These are phyloP conservation scores for Xylaria sp. DNA, from an alignment of 2,329 filamentous ascomycete species.

Conservation along the genomic window DNA sequence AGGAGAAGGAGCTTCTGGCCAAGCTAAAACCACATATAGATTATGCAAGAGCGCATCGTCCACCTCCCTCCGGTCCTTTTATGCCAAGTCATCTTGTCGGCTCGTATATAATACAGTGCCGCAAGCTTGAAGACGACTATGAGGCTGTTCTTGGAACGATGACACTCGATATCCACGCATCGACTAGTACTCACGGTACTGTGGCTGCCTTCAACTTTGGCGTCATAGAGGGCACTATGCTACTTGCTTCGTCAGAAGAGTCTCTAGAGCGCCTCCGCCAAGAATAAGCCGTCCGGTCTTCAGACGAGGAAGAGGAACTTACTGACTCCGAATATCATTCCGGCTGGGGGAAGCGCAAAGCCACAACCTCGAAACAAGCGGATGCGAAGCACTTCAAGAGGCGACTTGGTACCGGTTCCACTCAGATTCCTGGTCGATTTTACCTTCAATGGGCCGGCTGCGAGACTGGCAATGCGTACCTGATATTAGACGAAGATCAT, in stretches of 20 bases:
- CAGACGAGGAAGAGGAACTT: slow-evolving; percentile 17
- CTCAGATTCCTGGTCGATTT: slow-evolving; percentile 13
- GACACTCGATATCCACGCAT: slow-evolving; percentile 26
- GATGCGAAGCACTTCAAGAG: slow-evolving; percentile 17
- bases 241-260: slow-evolving; percentile 26
- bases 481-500: slow-evolving; percentile 27
- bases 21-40: slow-evolving; percentile 31
- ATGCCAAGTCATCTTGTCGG: slow-evolving; percentile 17
- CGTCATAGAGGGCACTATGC: slow-evolving; percentile 28
- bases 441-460: slow-evolving; percentile 32
- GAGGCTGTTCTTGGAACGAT: slow-evolving; percentile 10
- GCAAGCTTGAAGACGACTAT: slow-evolving; percentile 22
- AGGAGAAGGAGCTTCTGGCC: slow-evolving; percentile 25
- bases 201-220: slow-evolving; percentile 27
- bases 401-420: slow-evolving; percentile 13
- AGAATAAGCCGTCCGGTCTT: slow-evolving; percentile 16
- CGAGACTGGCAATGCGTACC: background rate
- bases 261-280: slow-evolving; percentile 26
- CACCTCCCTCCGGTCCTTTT: background rate
- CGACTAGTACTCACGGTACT: slow-evolving; percentile 29
- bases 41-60: slow-evolving; percentile 21
- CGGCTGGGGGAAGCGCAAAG: slow-evolving; percentile 22
- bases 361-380: background rate
- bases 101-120: slow-evolving; percentile 32
- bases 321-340: background rate